phyloP scores from a whole-genome alignment of 2,329 filamentous ascomycete genomes.

The Onygenales sp. region DNA sequence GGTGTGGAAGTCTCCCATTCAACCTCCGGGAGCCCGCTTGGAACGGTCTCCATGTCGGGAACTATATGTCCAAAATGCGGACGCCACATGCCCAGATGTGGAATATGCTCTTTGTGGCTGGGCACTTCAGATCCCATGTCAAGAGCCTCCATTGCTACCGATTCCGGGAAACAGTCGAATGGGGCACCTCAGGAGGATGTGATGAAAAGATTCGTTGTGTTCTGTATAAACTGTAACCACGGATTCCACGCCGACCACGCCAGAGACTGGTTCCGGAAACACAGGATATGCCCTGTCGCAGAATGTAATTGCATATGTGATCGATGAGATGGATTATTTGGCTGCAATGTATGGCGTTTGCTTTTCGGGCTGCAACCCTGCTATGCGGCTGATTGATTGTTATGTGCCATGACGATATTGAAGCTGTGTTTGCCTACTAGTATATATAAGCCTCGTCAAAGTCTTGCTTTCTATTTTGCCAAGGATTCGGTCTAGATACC shows the following conservation, averaged over 20 bases:
- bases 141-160: constrained; percentile 25
- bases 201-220: constrained; percentile 48
- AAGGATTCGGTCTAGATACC: too few species aligned
- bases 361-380: background rate
- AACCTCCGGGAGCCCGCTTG: constrained; percentile 27
- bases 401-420: background rate
- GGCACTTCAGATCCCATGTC: constrained; percentile 48
- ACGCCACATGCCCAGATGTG: constrained; percentile 54
- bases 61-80: constrained; percentile 53
- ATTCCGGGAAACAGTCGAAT: constrained; percentile 14
- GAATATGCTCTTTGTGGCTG: constrained; percentile 53
- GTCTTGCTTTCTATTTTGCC: too few species aligned
- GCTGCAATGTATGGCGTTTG: background rate
- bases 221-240: constrained; percentile 55
- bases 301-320: constrained; percentile 47
- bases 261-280: constrained; percentile 49
- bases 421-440: background rate
- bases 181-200: constrained; percentile 25
- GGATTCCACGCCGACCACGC: constrained; percentile 57
- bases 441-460: too few species aligned
- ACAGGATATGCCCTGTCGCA: constrained; percentile 46
- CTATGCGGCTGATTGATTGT: background rate
- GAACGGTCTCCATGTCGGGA: constrained; percentile 31
- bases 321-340: constrained; percentile 7
- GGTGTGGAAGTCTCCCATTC: constrained; percentile 23